Evolutionary conservation across 176 grass and related monocot species (phyloP), one percentile per base, ranked within the genome.

Genomic region (Alloteropsis semialata): DNA sequence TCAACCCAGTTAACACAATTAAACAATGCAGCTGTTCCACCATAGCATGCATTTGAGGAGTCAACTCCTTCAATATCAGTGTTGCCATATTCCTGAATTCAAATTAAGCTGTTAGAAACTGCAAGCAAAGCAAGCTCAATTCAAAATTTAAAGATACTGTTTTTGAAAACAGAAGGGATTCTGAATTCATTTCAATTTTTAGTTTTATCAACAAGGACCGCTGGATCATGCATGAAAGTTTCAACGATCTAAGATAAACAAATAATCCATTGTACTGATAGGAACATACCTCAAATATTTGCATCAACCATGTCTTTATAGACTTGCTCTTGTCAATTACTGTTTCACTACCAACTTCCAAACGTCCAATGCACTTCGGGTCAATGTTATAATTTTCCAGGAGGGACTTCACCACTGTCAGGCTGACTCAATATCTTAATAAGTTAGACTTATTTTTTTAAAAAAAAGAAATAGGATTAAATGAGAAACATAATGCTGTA

Each of bases 301-400:
- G 96, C 96, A 99, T 99, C 74, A 99, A 27, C 96, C 96, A 99
- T 69, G 96, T 99, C 77, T 99, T 99, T 84, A 99, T 96, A 27
- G 91, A 96, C 86, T 99, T 99, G 89, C 96, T 99, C 64, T 99
- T 99, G 89, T 99, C 96, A 84, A 99, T 99, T 38, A 99, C 96
- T 36, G 93, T 96, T 83, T 99, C 96, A 76, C 87, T 99, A 21
- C 96, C 96, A 77, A 99, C 96, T 94, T 99, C 96, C 65, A 99
- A 85, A 17, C 91, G 93, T 19, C 96, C 92, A 58, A 99, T 99
- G 74, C 80, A 43, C 57, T 85, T 96, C 50, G 93, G 93, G 78
- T 99, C 93, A 41, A 99, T 89, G 63, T 89, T 84, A 46, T 96
- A 96, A 2, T 96, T 96, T 72, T 96, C 74, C 43, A 99, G 82